Evolutionary conservation across 2,329 filamentous ascomycete species (phyloP).

Genomic region (Cytospora chrysosperma): DNA sequence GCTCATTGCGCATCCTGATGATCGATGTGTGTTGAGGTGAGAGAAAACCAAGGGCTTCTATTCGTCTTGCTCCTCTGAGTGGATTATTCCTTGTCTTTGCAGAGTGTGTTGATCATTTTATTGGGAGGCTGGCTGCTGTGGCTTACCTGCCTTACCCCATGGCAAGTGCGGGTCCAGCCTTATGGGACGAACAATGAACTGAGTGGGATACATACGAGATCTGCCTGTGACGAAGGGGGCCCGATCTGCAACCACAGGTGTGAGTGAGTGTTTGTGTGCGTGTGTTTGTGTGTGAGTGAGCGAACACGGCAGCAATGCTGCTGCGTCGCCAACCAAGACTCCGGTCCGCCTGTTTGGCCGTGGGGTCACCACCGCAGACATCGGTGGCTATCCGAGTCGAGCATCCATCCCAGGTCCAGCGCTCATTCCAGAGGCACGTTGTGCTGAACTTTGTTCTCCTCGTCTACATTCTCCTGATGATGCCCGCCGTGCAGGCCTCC

Average conservation of each 20-base stretch:
- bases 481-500: conserved; percentile 15
- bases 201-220: background rate
- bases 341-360: background rate
- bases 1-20: conserved; percentile 13
- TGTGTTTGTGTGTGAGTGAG: conserved; percentile 3
- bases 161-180: background rate
- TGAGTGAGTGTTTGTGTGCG: too few relatives aligned
- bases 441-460: conserved; percentile 6
- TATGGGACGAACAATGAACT: conserved; percentile 6
- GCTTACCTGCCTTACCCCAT: background rate
- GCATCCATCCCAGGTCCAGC: background rate
- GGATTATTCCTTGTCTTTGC: background rate
- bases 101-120: background rate
- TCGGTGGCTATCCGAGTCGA: conserved; percentile 8
- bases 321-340: conserved; percentile 7
- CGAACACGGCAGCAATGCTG: conserved; percentile 1
- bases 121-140: conserved; percentile 17
- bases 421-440: conserved; percentile 1
- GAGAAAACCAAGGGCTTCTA: background rate
- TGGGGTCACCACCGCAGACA: conserved; percentile 5
- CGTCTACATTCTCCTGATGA: conserved; percentile 17
- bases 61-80: background rate
- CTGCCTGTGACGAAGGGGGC: background rate
- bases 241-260: background rate
- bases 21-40: conserved; percentile 3